These are phyloP conservation scores for Blastocystis sp. DNA, from an alignment of 352 stramenopile genomes.

Conservation along the genomic window DNA sequence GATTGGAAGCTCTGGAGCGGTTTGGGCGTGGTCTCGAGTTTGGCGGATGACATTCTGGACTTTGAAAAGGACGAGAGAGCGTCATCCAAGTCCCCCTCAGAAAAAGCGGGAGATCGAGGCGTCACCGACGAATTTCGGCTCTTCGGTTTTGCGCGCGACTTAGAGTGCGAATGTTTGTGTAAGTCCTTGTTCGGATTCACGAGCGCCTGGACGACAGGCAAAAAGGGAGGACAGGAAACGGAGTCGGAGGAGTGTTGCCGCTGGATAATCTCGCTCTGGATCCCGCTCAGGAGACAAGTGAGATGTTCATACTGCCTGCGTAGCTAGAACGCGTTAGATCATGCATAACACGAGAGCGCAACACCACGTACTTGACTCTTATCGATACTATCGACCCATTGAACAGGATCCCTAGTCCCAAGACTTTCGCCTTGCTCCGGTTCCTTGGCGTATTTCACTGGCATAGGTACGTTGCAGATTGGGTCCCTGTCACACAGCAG, in stretches of 20 bases:
- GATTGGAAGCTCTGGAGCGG: background rate
- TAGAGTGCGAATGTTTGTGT: background rate
- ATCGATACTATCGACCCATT: background rate
- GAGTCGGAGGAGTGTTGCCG: background rate
- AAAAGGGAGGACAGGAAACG: slow-evolving; percentile 42
- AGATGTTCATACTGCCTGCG: background rate
- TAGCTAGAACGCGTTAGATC: slow-evolving; percentile 22
- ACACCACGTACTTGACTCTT: background rate
- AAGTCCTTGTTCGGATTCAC: background rate
- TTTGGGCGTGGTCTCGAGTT: background rate
- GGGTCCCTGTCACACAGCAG: background rate
- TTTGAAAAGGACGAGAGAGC: background rate
- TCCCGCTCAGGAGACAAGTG: background rate
- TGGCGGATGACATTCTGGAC: background rate
- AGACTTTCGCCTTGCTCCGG: background rate
- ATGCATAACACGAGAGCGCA: background rate
- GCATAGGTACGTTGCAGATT: background rate
- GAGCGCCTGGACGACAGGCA: background rate
- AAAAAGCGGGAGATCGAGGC: background rate
- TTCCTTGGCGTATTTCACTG: background rate
- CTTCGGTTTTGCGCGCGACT: background rate
- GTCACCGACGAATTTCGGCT: background rate
- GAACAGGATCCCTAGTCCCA: background rate
- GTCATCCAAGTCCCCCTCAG: background rate
- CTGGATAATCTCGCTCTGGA: background rate